These are phyloP conservation scores for Omphalea diandra DNA, from an alignment of 441 rosid genomes.

Conservation along the genomic window DNA sequence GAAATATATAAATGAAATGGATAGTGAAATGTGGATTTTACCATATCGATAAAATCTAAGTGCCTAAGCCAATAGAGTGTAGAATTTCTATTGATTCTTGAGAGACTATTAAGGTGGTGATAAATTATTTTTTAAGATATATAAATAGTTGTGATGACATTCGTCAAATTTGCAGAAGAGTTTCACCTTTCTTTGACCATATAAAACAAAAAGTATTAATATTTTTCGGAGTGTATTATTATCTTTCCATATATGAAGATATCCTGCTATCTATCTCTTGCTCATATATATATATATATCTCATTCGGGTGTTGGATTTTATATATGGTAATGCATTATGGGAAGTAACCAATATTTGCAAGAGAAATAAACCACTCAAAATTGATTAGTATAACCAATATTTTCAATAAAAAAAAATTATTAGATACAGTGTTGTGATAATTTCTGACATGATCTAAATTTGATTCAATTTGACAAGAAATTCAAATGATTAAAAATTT, in stretches of 20 bases:
- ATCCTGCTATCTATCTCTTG: neutral
- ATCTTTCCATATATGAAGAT: neutral
- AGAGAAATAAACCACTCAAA: no score
- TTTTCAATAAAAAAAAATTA: no score
- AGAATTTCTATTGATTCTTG: neutral
- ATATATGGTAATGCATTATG: no score
- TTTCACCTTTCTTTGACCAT: neutral
- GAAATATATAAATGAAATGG: neutral
- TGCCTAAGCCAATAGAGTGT: slow-evolving; percentile 9
- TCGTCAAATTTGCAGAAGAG: neutral
- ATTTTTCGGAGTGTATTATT: neutral
- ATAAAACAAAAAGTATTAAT: neutral
- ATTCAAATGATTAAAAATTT: no score
- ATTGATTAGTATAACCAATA: no score
- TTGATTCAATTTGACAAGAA: no score
- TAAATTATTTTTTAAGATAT: neutral
- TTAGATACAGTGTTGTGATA: no score
- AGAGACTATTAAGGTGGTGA: neutral
- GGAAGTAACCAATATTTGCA: no score
- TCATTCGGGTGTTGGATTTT: no score
- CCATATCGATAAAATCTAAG: slow-evolving; percentile 17
- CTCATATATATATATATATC: no score
- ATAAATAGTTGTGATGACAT: no score
- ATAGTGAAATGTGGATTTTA: neutral
- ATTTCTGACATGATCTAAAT: no score